A percentile compares a stretch with the other conserved stretches of the same genome.
Evolutionary conservation across 2,329 filamentous ascomycete genomes (phyloP).

Genomic region (Erysiphe pulchra): DNA sequence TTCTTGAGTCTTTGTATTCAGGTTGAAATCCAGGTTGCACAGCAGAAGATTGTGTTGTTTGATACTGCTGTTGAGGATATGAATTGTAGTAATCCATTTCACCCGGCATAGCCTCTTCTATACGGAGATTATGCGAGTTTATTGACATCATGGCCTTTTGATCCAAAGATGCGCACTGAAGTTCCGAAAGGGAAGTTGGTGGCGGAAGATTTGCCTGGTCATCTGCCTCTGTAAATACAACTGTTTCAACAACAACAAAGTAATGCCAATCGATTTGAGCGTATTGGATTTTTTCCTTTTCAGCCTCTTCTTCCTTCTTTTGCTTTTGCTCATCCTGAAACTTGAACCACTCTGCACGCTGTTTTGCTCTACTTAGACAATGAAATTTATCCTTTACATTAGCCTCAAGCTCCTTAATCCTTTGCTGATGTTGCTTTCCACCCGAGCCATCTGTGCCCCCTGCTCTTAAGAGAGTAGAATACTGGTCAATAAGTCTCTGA

Average conservation of each 20-base stretch:
- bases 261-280: constrained; percentile 95
- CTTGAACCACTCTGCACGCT: constrained; percentile 69
- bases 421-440: constrained; percentile 44
- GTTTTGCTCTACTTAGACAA: constrained; percentile 54
- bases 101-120: constrained; percentile 85
- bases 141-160: constrained; percentile 84
- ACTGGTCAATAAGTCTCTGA: constrained; percentile 76
- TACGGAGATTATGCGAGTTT: constrained; percentile 45
- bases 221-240: constrained; percentile 73
- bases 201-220: constrained; percentile 68
- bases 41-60: constrained; percentile 18
- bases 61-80: constrained; percentile 16
- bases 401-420: constrained; percentile 43
- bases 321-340: constrained; percentile 64
- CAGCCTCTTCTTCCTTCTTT: constrained; percentile 68
- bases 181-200: constrained; percentile 67
- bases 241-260: constrained; percentile 86
- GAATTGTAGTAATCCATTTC: constrained; percentile 36
- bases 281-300: constrained; percentile 50
- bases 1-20: constrained; percentile 10
- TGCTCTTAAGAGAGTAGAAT: constrained; percentile 49
- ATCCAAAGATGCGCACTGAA: constrained; percentile 84
- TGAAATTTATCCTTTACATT: constrained; percentile 61
- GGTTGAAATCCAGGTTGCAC: constrained; percentile 14
- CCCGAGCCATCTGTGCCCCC: constrained; percentile 34